Evolutionary conservation across 2,329 filamentous ascomycete genomes (phyloP), one percentile per base, ranked within the genome.

Genomic region (Rhynchosporium graminicola): DNA sequence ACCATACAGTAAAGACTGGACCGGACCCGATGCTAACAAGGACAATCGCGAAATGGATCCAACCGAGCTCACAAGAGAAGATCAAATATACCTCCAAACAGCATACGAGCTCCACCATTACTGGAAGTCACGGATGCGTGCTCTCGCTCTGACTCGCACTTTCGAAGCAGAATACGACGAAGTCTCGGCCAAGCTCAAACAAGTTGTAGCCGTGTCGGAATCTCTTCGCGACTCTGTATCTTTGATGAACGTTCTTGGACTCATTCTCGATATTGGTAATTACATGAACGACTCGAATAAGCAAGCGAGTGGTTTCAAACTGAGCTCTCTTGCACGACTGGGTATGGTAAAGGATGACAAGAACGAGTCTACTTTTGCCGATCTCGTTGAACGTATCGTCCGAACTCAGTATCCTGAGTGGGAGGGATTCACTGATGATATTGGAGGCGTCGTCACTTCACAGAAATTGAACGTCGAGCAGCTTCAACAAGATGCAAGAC

Each of bases 231-330:
- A 96, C 74, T 97, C 93, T 1, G 92, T 96, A 31, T 90, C 92
- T 31, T 79, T 99, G 71, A 97, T 98, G 88, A 97, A 96, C 68
- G 92, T 99, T 52, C 85, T 99, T 61, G 93, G 94, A 63, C 83
- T 98, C 65, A 99, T 99, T 76, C 81, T 99, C 71, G 94, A 97
- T 76, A 97, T 99, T 73, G 95, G 95, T 76, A 99, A 99, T 77
- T 99, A 97, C 82, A 99, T 99, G 95, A 99, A 99, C 80, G 95
- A 98, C 74, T 89, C 93, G 60, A 98, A 97, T 79, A 99, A 99
- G 80, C 95, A 98, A 78, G 95, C 95, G 3, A 91, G 89, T 62
- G 95, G 95, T 66, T 99, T 99, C 87, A 99, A 99, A 80, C 86
- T 99, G 13, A 95, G 92, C 73, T 97, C 95, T 5, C 87, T 99